A percentile compares a stretch with the other conserved stretches of the same genome.
Evolutionary conservation across 768 basidiomycete species (phyloP).

Genomic region (Calvatia gigantea): DNA sequence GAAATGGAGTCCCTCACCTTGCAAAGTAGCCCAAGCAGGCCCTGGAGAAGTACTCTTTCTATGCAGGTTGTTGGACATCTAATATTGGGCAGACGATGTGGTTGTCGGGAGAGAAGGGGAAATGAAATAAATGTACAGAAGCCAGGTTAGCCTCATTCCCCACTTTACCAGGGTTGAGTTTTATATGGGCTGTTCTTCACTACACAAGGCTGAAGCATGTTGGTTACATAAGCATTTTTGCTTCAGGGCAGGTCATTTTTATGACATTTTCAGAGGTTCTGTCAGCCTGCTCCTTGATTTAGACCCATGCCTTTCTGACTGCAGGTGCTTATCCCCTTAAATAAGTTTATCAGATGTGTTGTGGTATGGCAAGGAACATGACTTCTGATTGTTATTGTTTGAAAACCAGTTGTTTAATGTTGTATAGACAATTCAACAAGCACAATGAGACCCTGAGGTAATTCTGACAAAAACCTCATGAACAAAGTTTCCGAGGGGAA

Average conservation of each 20-base stretch:
- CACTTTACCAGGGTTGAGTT: background rate
- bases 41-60: background rate
- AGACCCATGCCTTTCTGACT: background rate
- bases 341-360: background rate
- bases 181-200: background rate
- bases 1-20: background rate
- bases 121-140: background rate
- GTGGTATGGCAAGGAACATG: no score
- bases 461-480: background rate
- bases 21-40: constrained; percentile 6
- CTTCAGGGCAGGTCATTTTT: background rate
- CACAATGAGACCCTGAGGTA: background rate
- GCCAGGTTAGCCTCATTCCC: background rate
- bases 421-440: no score
- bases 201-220: background rate
- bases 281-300: background rate
- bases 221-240: background rate
- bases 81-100: background rate
- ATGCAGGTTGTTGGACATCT: background rate
- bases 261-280: background rate
- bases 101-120: constrained; percentile 2
- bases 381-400: no score
- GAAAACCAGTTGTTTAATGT: no score
- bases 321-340: background rate
- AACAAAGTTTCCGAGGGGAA: no score